Percentiles rank a stretch among this genome's conserved stretches.
These are phyloP conservation scores for Medicago ruthenica DNA, from an alignment of 306 rosid genomes.

Conservation along the genomic window DNA sequence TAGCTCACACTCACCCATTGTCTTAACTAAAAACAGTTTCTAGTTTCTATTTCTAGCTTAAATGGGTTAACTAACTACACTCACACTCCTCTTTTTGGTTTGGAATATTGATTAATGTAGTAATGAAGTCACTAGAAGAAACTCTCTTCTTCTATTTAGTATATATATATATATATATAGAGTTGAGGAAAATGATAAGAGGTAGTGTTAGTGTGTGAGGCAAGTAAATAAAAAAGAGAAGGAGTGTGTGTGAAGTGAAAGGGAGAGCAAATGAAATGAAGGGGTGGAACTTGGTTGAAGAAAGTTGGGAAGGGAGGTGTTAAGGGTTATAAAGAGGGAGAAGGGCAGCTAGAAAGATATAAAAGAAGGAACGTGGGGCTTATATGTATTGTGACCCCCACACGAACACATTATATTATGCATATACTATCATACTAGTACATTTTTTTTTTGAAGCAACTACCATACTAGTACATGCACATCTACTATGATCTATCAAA, in stretches of 20 bases:
- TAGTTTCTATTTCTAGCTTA: neutral
- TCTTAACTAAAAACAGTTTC: neutral
- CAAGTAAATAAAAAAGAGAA: neutral
- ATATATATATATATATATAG: neutral
- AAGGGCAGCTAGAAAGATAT: slow-evolving; percentile 29
- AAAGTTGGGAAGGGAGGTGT: neutral
- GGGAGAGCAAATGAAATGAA: neutral
- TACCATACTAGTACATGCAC: slow-evolving; percentile 34
- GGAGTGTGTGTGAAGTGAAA: neutral
- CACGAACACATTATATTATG: slow-evolving; percentile 43
- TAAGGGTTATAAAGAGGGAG: neutral
- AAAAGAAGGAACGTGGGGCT: slow-evolving; percentile 52
- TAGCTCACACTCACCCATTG: slow-evolving; percentile 60
- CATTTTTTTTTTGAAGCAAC: too few species aligned
- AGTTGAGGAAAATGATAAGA: neutral
- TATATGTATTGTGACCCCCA: slow-evolving; percentile 48
- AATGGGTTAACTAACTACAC: neutral
- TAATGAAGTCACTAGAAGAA: neutral
- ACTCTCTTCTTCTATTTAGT: too few species aligned
- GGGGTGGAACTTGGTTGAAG: neutral
- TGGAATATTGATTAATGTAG: slow-evolving; percentile 8
- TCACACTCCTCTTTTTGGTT: neutral
- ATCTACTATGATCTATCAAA: slow-evolving; percentile 16
- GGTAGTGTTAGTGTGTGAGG: neutral
- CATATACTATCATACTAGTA: neutral